Evolutionary conservation across 169 alveolate species (phyloP), one percentile per base, ranked within the genome.

Genomic region (Besnoitia besnoiti): DNA sequence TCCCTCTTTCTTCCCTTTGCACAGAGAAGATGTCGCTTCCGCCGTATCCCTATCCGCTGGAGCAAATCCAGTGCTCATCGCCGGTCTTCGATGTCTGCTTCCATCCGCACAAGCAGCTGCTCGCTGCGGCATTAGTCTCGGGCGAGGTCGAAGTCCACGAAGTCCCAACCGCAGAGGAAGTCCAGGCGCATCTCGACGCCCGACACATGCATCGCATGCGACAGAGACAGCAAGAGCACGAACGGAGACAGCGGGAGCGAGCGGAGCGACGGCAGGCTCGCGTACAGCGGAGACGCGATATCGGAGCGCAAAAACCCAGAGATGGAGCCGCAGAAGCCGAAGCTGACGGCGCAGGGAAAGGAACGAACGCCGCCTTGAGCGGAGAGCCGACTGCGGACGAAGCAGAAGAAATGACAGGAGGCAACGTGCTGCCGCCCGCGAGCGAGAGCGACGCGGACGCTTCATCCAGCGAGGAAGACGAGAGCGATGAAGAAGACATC

Each of bases 61-160:
- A 67, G 80, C 46, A 67, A 0, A 16, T 67, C 19, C 10, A 21
- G 10, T 67, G 80, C 80, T 33, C 46, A n/a, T 37, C 39, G n/a
- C 39, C 80, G 33, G 39, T 85, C 12, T 85, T 85, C 73, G 91
- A 85, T 39, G 82, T 85, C 21, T 55, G 67, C 39, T 85, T 85
- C 42, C 91, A 85, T 40, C 84, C 91, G 5, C 35, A 0, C 35
- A 39, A 44, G 59, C 85, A 73, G 0, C 4, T 61, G 7, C 55
- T 85, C 39, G 91, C 91, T 39, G 80, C 91, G 42, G 91, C 85
- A 12, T 35, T 47, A 5, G 47, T 80, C 42, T 33, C 30, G 24
- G 89, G 89, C 12, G 67, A 27, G 10, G 82, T 85, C 8, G 91
- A 85, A 62, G 44, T 85, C n/a, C 91, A 85, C 73, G 40, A 16